Evolutionary conservation across 805 yeast genomes (phyloP), one percentile per base, ranked within the genome.

Genomic region (Schwanniomyces sp.): DNA sequence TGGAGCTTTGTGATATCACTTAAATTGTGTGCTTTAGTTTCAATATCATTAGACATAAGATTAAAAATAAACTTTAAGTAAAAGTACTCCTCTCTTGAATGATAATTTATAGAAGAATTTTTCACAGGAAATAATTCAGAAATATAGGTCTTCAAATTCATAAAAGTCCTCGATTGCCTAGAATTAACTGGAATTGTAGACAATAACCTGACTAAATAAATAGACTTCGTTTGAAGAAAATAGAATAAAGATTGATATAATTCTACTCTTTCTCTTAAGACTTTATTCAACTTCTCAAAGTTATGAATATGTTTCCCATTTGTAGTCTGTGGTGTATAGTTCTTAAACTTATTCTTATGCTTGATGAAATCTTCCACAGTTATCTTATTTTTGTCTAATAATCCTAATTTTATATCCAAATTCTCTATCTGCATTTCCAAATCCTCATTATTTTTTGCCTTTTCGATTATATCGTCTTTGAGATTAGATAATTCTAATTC

Each of bases 141-240:
- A 18, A 70, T 53, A 34, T 49, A 58, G 1, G 42, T 39, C 25
- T 63, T 63, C 27, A 72, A 55, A 17, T 59, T 61, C 39, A 54
- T 57, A 41, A 50, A 50, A 34, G 54, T 53, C 28, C 52, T 43
- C 32, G 61, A 44, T 47, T 55, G 65, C 58, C 52, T 69, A 51
- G 52, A 57, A 43, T 21, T 57, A 45, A 57, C 62, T 50, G 42
- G 54, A 26, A 68, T 63, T 8, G 64, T 56, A 12, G 70, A 63
- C 46, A 82, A 79, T 30, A 89, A 63, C 11, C 81, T 67, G 1
- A 83, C 74, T 59, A 91, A 75, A 58, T 92, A 92, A 0, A 65
- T 62, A 0, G 96, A 88, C 57, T 88, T 89, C 0, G 96, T 87
- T 62, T 94, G 98, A 39, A 94, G 64, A 24, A 92, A 67, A 59